Base-by-base conservation (phyloP, 1,284 basidiomycete genomes). In the Puccinia triticina region DNA sequence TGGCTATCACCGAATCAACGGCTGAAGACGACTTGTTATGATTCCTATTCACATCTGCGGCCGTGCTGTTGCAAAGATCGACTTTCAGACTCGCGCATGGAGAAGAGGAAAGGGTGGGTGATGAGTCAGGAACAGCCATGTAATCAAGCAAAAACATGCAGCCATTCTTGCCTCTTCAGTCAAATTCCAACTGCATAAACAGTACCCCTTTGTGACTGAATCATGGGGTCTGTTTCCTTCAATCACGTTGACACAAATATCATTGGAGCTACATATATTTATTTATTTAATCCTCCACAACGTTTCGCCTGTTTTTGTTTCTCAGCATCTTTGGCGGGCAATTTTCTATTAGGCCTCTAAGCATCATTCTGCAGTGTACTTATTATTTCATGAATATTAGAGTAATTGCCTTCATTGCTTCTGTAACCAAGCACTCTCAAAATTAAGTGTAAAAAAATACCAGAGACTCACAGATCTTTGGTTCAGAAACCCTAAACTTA, bases 1-100 rank as follows among this genome's bases (percentile, higher is more conserved):
- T 79, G 34, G 77, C 77, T 18, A 79, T 79, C 53, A 69, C 77
- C 34, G 77, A 79, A 79, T 79, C 77, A 48, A 71, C 77, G n/a
- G 50, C 66, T 34, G 77, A 79, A 48, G 77, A 79, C 32, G 66
- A 79, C 32, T 71, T 71, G 46, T 46, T 71, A 71, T 71, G 43
- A 71, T 34, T 26, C 11, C 29, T 34, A 34, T 32, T 34, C 32
- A 57, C 12, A 29, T 32, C 23, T 46, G 37, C 23, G 4, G 59
- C 26, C 29, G 29, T 61, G 10, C 11, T 61, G 26, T 59, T 59
- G 23, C 26, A 18, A 18, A 61, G 29, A 29, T 32, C 2, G 26
- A 3, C 26, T 61, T 29, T 12, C 12, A 43, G 7, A 7, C n/a
- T 29, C 29, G 1, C 18, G 14, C 29, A 61, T 11, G 29, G 11